Evolutionary conservation across 176 grass and related monocot genomes (phyloP).

Genomic region (Bonia amplexicaulis): DNA sequence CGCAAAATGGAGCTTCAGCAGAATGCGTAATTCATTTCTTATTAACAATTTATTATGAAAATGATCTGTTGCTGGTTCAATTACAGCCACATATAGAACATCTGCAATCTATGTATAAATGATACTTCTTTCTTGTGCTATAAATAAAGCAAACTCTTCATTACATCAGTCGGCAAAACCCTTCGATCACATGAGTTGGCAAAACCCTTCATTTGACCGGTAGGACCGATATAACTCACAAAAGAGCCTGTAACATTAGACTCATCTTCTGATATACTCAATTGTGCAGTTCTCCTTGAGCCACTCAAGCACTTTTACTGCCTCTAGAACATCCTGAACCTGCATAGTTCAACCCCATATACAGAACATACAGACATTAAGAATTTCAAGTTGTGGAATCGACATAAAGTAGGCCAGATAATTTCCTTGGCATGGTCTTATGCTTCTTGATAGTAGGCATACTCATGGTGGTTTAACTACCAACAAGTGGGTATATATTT

Average conservation of each 20-base stretch:
- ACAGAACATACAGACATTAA: neutral
- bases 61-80: neutral
- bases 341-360: slow-evolving; percentile 14
- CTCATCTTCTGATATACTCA: slow-evolving; percentile 55
- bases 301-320: slow-evolving; percentile 88
- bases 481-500: neutral
- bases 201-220: neutral
- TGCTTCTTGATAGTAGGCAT: neutral
- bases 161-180: neutral
- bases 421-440: neutral
- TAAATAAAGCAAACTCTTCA: slow-evolving; percentile 1
- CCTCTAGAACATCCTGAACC: slow-evolving; percentile 82
- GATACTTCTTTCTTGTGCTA: neutral
- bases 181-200: neutral
- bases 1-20: neutral
- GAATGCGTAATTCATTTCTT: neutral
- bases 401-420: neutral
- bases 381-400: neutral
- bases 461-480: neutral
- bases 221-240: neutral
- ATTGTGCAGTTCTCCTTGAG: slow-evolving; percentile 74
- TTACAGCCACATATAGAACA: neutral
- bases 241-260: neutral
- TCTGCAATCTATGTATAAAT: slow-evolving; percentile 18
- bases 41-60: neutral